Base-by-base conservation (phyloP, 2,329 filamentous ascomycete species). In the Nigrospora oryzae region DNA sequence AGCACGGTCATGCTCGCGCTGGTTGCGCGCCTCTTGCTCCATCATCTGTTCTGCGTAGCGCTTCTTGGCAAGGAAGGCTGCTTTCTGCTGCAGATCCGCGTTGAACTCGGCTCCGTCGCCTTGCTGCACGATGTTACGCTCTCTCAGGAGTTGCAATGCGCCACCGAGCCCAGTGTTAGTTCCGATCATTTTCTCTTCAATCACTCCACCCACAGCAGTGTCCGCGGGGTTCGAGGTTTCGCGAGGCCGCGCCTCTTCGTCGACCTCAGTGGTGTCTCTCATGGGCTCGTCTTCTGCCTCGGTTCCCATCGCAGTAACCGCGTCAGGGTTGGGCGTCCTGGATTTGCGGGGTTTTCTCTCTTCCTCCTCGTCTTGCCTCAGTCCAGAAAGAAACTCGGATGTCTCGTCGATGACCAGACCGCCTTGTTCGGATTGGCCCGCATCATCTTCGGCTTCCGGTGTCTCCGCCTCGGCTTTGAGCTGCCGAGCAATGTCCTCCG, bases 371-470 rank as follows among this genome's bases (percentile, higher is more conserved):
- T 71, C 75, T 47, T 84, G 85, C 58, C 84, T 85, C 45, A 98
- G 67, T 44, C 89, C 89, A 23, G 89, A 85, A 30, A 98, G 86
- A 56, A 98, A 98, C 56, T 95, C 90, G 0, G 89, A 89, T 1
- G 91, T 95, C 60, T 96, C 93, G 49, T 96, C 91, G 46, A 98
- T 90, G n/a, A 96, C 78, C 2, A 98, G 71, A 2, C 89, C 91
- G 30, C 66, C 68, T 3, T 56, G 60, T 36, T 66, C 60, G 5
- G 47, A 53, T 23, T 58, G 62, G 7, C 57, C 55, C 2, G 70
- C 71, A 32, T 69, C 68, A 42, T 76, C 72, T 36, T 74, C 71
- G 11, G 65, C 58, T 4, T 78, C 70, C 0, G 73, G 69, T 14
- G 65, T 69, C 3, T 75, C 68, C 19, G 75, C 75, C 41, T 83